Evolutionary conservation across 1,284 basidiomycete species (phyloP), one percentile per base, ranked within the genome.

Genomic region (Trichosporon sp.): DNA sequence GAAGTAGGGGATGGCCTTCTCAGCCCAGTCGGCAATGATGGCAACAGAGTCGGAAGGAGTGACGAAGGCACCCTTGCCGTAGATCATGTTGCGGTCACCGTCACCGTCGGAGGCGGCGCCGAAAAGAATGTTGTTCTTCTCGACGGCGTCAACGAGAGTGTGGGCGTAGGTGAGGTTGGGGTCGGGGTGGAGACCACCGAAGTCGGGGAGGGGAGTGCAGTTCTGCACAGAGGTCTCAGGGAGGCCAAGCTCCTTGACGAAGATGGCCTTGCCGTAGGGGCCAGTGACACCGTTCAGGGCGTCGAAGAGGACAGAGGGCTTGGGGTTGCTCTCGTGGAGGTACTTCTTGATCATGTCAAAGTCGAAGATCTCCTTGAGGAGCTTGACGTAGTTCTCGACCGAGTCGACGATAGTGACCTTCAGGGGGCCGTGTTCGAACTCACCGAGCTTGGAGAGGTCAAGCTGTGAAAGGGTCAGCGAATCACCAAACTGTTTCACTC

Each of bases 41-140:
- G 97, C 97, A 65, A 99, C 95, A 35, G 92, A 95, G 85, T 99
- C 96, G 29, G 90, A 92, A 18, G 96, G 96, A 38, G 95, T 99
- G 73, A 99, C 97, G 83, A 99, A 99, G 34, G 96, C 97, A 75
- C 91, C 90, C 83, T 93, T 92, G 78, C 96, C 97, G 84, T 99
- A 98, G 82, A 99, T 99, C 96, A 99, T 99, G 87, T 99, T 99
- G 72, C 96, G 87, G 84, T 99, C 96, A 56, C 96, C 96, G 79
- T 99, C 96, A 64, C 96, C 96, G 81, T 99, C 96, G 72, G 91
- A 93, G 4, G 96, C 96, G 38, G 97, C 97, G 71, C 96, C 96
- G 78, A 99, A 99, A 64, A 89, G 87, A 76, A 99, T 95, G 76
- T 89, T 87, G 67, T 92, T 87, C 78, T 86, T 86, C 84, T 99